A percentile compares a stretch with the other conserved stretches of the same genome.
Conservation (phyloP, 73 alveolate species). For the Tetrahymena elliotti region DNA sequence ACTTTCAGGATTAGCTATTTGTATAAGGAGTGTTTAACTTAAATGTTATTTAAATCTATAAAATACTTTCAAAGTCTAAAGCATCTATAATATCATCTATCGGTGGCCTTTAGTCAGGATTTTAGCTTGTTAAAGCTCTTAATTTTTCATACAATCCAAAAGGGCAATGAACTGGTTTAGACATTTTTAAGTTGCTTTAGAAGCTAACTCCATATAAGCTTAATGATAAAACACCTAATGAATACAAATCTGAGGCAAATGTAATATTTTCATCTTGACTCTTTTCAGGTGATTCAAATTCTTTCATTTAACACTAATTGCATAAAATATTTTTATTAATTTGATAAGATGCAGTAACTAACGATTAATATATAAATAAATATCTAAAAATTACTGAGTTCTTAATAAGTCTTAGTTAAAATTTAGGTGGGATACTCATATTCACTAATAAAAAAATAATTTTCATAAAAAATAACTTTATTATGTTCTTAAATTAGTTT, state of each 20-base stretch:
- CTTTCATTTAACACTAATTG: not conserved
- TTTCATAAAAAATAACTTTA: not conserved
- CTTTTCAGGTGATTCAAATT: not conserved
- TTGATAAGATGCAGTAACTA: too few relatives aligned
- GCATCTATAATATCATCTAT: not conserved
- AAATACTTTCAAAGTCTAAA: not conserved
- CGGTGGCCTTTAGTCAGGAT: not conserved
- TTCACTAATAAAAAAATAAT: not conserved
- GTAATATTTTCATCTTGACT: not conserved
- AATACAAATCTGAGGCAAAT: not conserved
- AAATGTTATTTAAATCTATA: not conserved
- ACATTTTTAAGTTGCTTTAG: not conserved
- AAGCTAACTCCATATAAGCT: not conserved
- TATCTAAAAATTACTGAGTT: not conserved
- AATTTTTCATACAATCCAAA: not conserved
- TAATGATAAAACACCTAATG: not conserved
- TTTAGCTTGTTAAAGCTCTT: not conserved
- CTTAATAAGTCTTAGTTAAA: not conserved
- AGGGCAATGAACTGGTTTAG: not conserved
- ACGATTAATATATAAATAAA: too few relatives aligned
- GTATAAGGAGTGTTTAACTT: not conserved
- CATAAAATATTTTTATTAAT: not conserved
- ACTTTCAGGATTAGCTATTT: not conserved
- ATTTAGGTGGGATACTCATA: not conserved
- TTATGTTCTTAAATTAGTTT: not conserved